Evolutionary conservation across 768 basidiomycete genomes (phyloP).

Genomic region (Termitomyces sp.): DNA sequence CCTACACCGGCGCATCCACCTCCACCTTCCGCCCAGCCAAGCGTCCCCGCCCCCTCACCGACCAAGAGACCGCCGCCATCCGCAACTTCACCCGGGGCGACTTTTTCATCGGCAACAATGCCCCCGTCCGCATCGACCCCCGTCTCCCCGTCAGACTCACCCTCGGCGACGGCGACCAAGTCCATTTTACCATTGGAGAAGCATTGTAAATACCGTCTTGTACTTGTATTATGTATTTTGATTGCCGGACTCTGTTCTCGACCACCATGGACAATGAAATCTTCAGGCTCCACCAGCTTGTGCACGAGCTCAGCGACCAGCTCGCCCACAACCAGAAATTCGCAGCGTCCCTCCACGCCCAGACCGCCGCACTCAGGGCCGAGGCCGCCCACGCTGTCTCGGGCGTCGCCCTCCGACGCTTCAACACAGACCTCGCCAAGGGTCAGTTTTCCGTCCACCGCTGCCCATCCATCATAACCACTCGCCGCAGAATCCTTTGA

Average conservation of each 20-base stretch:
- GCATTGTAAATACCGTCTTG: slow-evolving; percentile 9
- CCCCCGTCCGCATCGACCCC: slow-evolving; percentile 81
- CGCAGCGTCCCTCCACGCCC: slow-evolving; percentile 60
- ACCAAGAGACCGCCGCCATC: slow-evolving; percentile 80
- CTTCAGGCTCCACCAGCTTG: slow-evolving; percentile 71
- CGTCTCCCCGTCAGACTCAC: slow-evolving; percentile 76
- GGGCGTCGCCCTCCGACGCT: slow-evolving; percentile 77
- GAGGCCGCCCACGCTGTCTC: slow-evolving; percentile 70
- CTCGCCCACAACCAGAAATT: slow-evolving; percentile 80
- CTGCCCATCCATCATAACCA: not conserved
- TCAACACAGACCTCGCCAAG: slow-evolving; percentile 85
- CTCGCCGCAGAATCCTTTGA: slow-evolving; percentile 75
- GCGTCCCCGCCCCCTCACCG: slow-evolving; percentile 75
- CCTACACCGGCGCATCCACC: slow-evolving; percentile 65
- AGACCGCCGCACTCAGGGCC: slow-evolving; percentile 72
- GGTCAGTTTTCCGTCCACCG: slow-evolving; percentile 37
- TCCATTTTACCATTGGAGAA: slow-evolving; percentile 59
- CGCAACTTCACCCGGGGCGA: slow-evolving; percentile 80
- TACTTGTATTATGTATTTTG: not conserved
- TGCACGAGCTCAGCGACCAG: slow-evolving; percentile 81
- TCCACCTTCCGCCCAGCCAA: slow-evolving; percentile 80
- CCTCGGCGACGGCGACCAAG: slow-evolving; percentile 79
- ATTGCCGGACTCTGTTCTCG: not conserved
- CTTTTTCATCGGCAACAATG: slow-evolving; percentile 78
- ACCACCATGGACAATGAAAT: slow-evolving; percentile 62